Conservation (phyloP, 331 rosid species). For the Rhamnella rubrinervis region DNA sequence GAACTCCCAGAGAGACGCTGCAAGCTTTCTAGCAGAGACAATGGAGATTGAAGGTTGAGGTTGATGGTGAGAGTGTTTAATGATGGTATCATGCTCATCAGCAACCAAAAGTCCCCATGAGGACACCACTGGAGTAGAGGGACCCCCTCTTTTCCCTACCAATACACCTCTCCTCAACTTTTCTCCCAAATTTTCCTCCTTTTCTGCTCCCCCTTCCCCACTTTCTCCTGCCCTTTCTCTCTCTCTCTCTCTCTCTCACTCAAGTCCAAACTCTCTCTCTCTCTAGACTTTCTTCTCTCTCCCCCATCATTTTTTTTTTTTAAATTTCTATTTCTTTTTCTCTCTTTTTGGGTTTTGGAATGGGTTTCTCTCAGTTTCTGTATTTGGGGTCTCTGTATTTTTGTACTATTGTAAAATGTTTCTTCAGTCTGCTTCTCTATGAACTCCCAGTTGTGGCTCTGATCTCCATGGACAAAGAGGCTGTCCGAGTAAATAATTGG, state of each 20-base stretch:
- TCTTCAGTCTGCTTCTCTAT: too few relatives aligned
- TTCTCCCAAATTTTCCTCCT: constrained; percentile 72
- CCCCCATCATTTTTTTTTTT: constrained; percentile 19
- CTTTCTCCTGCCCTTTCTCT: constrained; percentile 48
- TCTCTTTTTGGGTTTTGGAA: neutral
- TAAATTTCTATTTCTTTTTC: neutral
- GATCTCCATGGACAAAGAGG: too few relatives aligned
- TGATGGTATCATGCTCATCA: neutral
- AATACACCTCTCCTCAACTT: constrained; percentile 63
- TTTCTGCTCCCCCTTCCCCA: constrained; percentile 60
- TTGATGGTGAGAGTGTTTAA: too few relatives aligned
- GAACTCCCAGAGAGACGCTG: constrained; percentile 87
- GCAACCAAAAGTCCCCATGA: constrained; percentile 46
- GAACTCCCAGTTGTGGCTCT: too few relatives aligned
- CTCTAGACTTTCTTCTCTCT: constrained; percentile 24
- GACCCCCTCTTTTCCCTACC: constrained; percentile 59
- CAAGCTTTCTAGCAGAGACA: constrained; percentile 69
- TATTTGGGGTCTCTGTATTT: neutral
- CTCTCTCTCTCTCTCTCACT: constrained; percentile 3
- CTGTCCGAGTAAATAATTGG: neutral
- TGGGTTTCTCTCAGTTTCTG: neutral
- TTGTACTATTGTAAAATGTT: too few relatives aligned
- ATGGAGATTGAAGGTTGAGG: neutral
- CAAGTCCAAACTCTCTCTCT: constrained; percentile 7
- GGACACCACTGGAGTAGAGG: constrained; percentile 61